Evolutionary conservation across 2,329 filamentous ascomycete genomes (phyloP), one percentile per base, ranked within the genome.

Genomic region (Helotiales sp.): DNA sequence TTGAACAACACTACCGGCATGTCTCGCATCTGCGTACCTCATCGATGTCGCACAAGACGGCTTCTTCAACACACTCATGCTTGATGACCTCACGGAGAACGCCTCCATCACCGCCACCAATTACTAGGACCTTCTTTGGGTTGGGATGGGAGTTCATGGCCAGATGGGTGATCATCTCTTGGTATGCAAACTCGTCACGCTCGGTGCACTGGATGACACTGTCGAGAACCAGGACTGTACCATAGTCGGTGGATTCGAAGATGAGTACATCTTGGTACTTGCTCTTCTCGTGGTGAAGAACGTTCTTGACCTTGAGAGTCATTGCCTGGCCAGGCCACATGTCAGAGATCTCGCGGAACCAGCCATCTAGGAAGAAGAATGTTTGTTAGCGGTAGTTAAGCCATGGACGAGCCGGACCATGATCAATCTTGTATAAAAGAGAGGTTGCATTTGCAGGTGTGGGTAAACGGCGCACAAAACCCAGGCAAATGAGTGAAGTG

Each of bases 311-410:
- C 79, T 90, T 92, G 74, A 96, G 88, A 69, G 90, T 97, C 93
- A 98, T 98, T 75, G 95, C 95, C 82, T 98, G 95, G 75, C 95
- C 84, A 63, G 95, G 93, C 95, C 95, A 99, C 93, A 99, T 98
- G 74, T 95, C 82, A 69, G 90, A 96, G 79, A 96, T 93, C 81
- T 99, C 95, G 77, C 92, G 90, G 89, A 99, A 99, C 95, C 95
- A 99, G 81, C 93, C 95, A 96, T 98, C 95, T 96, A 68, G 15
- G 59, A 46, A 27, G 24, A 25, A 27, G n/a, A 48, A 53, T 22
- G 51, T 55, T 33, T 48, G 56, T 62, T 49, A 67, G 63, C 58
- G 25, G 42, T 17, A 31, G 29, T 33, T 63, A 52, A n/a, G n/a
- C n/a, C n/a, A n/a, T n/a, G 46, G 44, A 44, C 22, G 40, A 54